phyloP scores from a whole-genome alignment of 2,329 filamentous ascomycete genomes.

The Sarocladium strictum region DNA sequence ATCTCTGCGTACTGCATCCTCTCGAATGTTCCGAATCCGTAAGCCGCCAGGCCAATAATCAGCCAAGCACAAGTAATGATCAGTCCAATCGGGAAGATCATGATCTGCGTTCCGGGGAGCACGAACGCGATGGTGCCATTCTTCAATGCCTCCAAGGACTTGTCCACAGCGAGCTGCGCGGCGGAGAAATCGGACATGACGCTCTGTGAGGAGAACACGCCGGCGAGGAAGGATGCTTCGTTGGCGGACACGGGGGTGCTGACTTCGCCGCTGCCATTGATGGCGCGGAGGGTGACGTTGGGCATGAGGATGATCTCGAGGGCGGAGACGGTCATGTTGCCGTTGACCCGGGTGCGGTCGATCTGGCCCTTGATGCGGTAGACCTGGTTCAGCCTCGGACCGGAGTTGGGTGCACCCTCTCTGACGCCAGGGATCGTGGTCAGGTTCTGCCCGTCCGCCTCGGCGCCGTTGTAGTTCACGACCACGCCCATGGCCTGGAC shows the following conservation, averaged over 20 bases:
- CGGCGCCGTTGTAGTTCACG: constrained; percentile 41
- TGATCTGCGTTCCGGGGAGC: constrained; percentile 60
- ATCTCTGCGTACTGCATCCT: constrained; percentile 60
- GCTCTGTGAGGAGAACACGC: constrained; percentile 58
- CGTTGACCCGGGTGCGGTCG: constrained; percentile 47
- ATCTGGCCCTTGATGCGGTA: constrained; percentile 46
- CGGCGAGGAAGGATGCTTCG: constrained; percentile 65
- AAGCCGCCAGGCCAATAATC: constrained; percentile 46
- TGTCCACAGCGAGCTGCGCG: constrained; percentile 45
- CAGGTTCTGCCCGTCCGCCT: constrained; percentile 19
- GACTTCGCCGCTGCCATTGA: constrained; percentile 39
- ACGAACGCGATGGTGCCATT: constrained; percentile 58
- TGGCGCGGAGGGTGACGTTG: constrained; percentile 59
- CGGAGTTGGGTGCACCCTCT: neutral
- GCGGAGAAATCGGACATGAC: constrained; percentile 43
- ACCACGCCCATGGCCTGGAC: constrained; percentile 49
- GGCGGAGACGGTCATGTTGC: constrained; percentile 51
- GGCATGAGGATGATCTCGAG: constrained; percentile 62
- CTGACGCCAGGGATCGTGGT: constrained; percentile 19
- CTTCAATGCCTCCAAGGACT: constrained; percentile 35
- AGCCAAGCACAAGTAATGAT: constrained; percentile 61
- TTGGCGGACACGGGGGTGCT: constrained; percentile 62
- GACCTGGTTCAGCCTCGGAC: constrained; percentile 6
- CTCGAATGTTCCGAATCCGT: constrained; percentile 60
- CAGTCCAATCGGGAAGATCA: constrained; percentile 66